These are phyloP conservation scores for Epipyxis sp. DNA, from an alignment of 108 stramenopile species.

Conservation along the genomic window DNA sequence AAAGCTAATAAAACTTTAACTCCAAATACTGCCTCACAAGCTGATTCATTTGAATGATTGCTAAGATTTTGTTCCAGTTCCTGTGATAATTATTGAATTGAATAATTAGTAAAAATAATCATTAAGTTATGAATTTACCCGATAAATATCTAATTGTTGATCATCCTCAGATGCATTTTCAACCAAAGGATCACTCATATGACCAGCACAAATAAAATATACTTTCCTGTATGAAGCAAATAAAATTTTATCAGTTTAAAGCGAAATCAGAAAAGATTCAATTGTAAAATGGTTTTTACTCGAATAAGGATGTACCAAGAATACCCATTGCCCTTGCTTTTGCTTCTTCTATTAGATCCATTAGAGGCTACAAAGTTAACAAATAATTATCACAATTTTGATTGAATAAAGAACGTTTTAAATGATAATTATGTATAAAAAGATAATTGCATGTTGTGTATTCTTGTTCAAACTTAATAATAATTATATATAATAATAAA, in stretches of 20 bases:
- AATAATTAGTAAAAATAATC: background rate
- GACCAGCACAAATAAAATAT: background rate
- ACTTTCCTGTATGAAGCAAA: constrained; percentile 1
- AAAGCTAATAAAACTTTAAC: background rate
- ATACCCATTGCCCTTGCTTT: background rate
- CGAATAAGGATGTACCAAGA: background rate
- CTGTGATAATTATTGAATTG: background rate
- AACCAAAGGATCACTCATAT: background rate
- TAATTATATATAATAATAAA: no score
- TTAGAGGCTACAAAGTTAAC: no score
- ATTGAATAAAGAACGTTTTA: no score
- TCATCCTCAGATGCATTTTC: background rate
- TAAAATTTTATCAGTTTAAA: no score
- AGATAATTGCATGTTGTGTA: no score
- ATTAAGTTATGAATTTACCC: background rate
- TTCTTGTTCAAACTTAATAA: no score
- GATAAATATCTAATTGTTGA: background rate
- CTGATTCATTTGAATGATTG: background rate
- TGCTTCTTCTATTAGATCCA: background rate
- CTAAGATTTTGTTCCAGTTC: background rate
- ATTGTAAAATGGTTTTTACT: no score
- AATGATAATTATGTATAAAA: no score
- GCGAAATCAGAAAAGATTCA: no score
- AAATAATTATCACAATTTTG: no score
- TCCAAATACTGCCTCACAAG: constrained; percentile 4